Base-by-base conservation (phyloP, 768 basidiomycete genomes). In the Phanerochaete carnosa region DNA sequence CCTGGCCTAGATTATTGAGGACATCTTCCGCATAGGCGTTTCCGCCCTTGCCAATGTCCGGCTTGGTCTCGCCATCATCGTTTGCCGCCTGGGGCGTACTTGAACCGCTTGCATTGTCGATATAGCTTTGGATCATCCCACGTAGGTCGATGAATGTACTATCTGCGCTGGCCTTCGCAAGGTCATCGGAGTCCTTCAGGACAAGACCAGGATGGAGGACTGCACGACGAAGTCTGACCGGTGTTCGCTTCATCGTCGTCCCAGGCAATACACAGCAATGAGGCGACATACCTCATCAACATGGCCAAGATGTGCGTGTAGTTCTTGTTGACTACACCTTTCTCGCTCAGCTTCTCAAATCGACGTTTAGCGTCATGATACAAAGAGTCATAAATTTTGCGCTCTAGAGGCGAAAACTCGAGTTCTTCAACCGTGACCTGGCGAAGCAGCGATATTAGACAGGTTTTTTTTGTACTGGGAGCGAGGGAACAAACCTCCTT, bases 171-270 rank as follows among this genome's bases (percentile, higher is more conserved):
- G 76, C 75, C 16, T 75, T 71, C 32, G 78, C 76, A 28, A 79
- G 77, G 28, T 84, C 73, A 43, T 72, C 69, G 9, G 70, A 77
- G 5, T 76, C 72, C 11, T 81, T 81, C 11, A 90, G 75, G 9
- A 97, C 93, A 25, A 98, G 84, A 62, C 83, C 83, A 0, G 96
- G 94, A 70, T 98, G 96, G 23, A 97, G 80, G 3, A 97, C 95
- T 9, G 95, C 95, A 58, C 94, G 93, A 32, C 96, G 89, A 29
- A 97, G 74, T 62, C 92, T 94, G 64, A 7, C 51, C 16, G 62
- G 35, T 51, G 22, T 2, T 11, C n/a, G 43, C 2, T 46, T 57
- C 45, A 46, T 26, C 45, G 7, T 43, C 19, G 4, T 33, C 6
- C 49, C 28, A 35, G 4, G 39, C 28, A 15, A n/a, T 13, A 35